phyloP scores from a whole-genome alignment of 2,329 filamentous ascomycete species.

The Colletotrichum horii region DNA sequence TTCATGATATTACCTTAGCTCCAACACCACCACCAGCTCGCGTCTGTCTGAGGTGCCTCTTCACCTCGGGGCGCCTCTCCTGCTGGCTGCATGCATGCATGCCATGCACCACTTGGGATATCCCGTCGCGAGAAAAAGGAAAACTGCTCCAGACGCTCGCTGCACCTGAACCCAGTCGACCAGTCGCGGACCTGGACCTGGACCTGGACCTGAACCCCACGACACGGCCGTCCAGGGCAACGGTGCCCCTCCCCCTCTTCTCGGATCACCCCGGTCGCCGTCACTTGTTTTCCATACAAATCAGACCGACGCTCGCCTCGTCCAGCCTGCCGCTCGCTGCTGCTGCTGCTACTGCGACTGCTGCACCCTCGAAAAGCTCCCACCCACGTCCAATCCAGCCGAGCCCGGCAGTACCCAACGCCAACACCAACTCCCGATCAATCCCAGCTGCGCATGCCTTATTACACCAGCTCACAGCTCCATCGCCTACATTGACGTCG shows the following conservation, averaged over 20 bases:
- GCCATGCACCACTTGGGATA: background rate
- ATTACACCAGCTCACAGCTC: background rate
- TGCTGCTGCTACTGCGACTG: background rate
- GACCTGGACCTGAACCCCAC: background rate
- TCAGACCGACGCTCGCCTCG: constrained; percentile 6
- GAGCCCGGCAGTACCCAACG: background rate
- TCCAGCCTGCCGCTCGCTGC: background rate
- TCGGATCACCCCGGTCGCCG: constrained; percentile 8
- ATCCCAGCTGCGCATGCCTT: background rate
- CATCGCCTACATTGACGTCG: background rate
- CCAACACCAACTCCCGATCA: background rate
- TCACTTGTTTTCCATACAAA: constrained; percentile 17
- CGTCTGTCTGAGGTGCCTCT: background rate
- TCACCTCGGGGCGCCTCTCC: background rate
- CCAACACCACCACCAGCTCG: background rate
- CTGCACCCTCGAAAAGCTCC: background rate
- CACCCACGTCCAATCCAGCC: background rate
- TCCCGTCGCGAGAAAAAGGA: background rate
- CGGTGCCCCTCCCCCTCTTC: constrained; percentile 3
- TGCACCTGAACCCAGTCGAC: background rate
- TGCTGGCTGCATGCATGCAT: background rate
- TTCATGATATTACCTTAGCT: background rate
- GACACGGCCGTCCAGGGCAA: constrained; percentile 10
- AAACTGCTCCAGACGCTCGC: background rate
- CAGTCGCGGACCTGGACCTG: background rate